Percentiles rank a stretch among this genome's conserved stretches.
phyloP scores from a whole-genome alignment of 2,329 filamentous ascomycete species.

The Reticulascus tulasneorum region DNA sequence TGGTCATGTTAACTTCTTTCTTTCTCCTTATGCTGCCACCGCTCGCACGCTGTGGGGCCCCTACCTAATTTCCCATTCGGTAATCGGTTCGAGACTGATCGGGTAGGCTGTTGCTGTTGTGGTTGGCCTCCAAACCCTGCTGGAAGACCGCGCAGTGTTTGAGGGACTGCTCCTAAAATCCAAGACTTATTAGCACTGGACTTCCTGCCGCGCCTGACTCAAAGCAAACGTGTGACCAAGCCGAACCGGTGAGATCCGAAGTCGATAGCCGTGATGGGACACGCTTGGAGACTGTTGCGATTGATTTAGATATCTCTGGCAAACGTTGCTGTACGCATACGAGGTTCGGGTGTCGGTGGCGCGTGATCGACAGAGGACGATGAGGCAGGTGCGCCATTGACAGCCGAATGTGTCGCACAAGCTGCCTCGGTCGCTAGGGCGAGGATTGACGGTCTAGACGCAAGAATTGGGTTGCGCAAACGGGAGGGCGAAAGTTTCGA shows the following conservation, averaged over 20 bases:
- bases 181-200: no score
- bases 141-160: constrained; percentile 59
- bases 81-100: constrained; percentile 55
- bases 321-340: no score
- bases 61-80: constrained; percentile 64
- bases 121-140: constrained; percentile 57
- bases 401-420: no score
- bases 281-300: no score
- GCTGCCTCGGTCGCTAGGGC: background rate
- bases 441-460: background rate
- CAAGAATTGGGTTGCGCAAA: background rate
- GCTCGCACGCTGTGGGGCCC: constrained; percentile 1
- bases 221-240: no score
- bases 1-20: constrained; percentile 17
- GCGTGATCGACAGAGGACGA: no score
- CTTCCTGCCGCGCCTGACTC: no score
- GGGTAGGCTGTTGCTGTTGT: constrained; percentile 50
- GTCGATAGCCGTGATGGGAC: no score
- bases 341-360: no score
- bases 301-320: no score
- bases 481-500: background rate
- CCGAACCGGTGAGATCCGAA: no score
- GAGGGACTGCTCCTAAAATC: constrained; percentile 59
- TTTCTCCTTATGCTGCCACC: constrained; percentile 6
- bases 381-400: no score